Conservation (phyloP, 1,139 yeast genomes). For the Suzukiozyma palmioleophila region DNA sequence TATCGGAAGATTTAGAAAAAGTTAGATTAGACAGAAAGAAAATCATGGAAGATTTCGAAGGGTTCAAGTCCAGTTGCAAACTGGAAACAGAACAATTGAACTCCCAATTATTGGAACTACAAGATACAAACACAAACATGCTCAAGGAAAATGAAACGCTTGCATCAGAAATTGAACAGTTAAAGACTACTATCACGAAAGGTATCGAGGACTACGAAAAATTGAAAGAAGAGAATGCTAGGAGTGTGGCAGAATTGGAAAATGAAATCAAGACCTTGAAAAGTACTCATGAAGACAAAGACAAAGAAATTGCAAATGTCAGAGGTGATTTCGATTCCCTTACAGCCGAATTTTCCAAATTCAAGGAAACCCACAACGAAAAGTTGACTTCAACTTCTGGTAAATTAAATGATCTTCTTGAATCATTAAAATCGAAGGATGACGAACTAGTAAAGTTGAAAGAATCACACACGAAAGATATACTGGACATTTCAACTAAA, state of each 20-base stretch:
- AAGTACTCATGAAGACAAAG: not conserved
- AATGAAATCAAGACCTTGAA: conserved; percentile 2
- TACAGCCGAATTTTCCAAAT: not conserved
- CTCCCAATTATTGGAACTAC: conserved; percentile 6
- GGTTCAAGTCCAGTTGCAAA: conserved; percentile 7
- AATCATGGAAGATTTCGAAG: conserved; percentile 7
- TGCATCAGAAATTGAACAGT: conserved; percentile 6
- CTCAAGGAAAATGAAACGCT: conserved; percentile 4
- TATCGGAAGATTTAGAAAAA: conserved; percentile 1
- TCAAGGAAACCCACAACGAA: not conserved
- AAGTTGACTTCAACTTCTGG: not conserved
- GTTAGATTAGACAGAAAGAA: conserved; percentile 5
- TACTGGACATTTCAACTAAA: not conserved
- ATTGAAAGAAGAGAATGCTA: conserved; percentile 7
- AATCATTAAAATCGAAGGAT: not conserved
- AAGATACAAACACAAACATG: conserved; percentile 4
- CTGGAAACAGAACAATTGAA: conserved; percentile 8
- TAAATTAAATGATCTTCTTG: not conserved
- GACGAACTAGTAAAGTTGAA: conserved; percentile 3
- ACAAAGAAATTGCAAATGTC: not conserved
- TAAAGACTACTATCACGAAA: conserved; percentile 9
- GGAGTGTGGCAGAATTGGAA: conserved; percentile 4
- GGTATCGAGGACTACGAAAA: conserved; percentile 6
- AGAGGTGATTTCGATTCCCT: not conserved
- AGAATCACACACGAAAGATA: not conserved